phyloP scores from a whole-genome alignment of 1,139 yeast species.

The Arxiozyma slooffiae region DNA sequence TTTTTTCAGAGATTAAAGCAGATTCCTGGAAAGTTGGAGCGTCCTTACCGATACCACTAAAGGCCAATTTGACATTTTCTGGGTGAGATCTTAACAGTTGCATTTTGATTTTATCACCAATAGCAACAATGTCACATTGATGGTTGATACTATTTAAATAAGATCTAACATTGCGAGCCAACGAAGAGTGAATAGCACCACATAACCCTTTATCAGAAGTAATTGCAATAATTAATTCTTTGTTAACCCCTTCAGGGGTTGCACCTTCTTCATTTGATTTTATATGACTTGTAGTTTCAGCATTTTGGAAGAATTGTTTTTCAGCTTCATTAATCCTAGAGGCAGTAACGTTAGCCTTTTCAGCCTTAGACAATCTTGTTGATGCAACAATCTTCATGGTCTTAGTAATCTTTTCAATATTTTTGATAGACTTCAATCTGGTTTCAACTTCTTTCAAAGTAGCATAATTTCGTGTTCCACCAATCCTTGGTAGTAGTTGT shows the following conservation, averaged over 20 bases:
- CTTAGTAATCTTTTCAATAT: slow-evolving; percentile 97
- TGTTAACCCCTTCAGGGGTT: slow-evolving; percentile 16
- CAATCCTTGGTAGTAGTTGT: not conserved
- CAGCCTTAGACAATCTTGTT: slow-evolving; percentile 91
- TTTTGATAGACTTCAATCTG: slow-evolving; percentile 92
- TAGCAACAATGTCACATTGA: slow-evolving; percentile 68
- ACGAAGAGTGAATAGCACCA: slow-evolving; percentile 94
- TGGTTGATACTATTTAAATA: slow-evolving; percentile 52
- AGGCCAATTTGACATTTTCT: slow-evolving; percentile 58
- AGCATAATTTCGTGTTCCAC: slow-evolving; percentile 68
- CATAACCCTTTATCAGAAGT: slow-evolving; percentile 98
- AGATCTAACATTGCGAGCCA: slow-evolving; percentile 77
- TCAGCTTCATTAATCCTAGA: slow-evolving; percentile 79
- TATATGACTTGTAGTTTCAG: slow-evolving; percentile 54
- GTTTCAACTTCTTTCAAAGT: slow-evolving; percentile 97
- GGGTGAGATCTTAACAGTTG: slow-evolving; percentile 81
- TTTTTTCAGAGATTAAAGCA: slow-evolving; percentile 79
- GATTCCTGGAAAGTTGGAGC: slow-evolving; percentile 86
- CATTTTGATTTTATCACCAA: slow-evolving; percentile 89
- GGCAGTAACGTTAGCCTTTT: slow-evolving; percentile 85
- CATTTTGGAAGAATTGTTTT: slow-evolving; percentile 64
- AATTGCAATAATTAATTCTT: slow-evolving; percentile 70
- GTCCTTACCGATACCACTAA: slow-evolving; percentile 90
- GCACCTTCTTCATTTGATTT: not conserved
- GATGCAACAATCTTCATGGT: slow-evolving; percentile 98